Evolutionary conservation across 345 rosid genomes (phyloP), one percentile per base, ranked within the genome.

Genomic region (Balakata baccata): DNA sequence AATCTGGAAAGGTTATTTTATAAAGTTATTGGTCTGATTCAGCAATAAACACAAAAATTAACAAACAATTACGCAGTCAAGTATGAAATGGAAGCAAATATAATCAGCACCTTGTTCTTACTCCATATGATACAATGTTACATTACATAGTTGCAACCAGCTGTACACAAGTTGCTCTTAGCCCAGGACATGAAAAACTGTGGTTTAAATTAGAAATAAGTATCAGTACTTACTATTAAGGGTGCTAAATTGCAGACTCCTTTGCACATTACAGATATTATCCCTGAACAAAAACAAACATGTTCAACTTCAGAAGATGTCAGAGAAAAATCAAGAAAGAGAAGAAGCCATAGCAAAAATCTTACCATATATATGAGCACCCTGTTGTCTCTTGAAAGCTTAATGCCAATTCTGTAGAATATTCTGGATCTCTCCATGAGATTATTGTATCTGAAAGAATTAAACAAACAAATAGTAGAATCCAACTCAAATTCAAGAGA

Each of bases 381-480:
- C 99, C 98, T 6, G 90, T 82, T 52, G 89, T 85, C 84, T 96
- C 99, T 82, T 96, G 98, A 81, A 96, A 96, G 82, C 99, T 93
- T 76, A 93, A 88, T 43, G 99, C 99, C 83, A 96, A 79, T 81
- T 96, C 99, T 16, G 96, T 87, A 69, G 90, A 84, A 70, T 75
- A 86, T 46, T 93, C 99, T 12, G 96, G 93, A 77, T 96, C 98
- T 88, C 94, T 90, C 99, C 98, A 96, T 22, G 98, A 90, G 80
- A 96, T 96, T 71, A 96, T 96, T 51, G 94, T 93, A 81, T 93
- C 99, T 96, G 87, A 63, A 75, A 64, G 75, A 12, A 75, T 46
- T 69, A 65, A 65, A 43, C 11, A 43, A 45, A 68, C 1, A 23
- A 2, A 66, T 74, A 29, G 49, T 51, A 68, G 11, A 52, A 59